These are phyloP conservation scores for Acanthamoeba castellanii DNA, from an alignment of 208 protist species.

Conservation along the genomic window DNA sequence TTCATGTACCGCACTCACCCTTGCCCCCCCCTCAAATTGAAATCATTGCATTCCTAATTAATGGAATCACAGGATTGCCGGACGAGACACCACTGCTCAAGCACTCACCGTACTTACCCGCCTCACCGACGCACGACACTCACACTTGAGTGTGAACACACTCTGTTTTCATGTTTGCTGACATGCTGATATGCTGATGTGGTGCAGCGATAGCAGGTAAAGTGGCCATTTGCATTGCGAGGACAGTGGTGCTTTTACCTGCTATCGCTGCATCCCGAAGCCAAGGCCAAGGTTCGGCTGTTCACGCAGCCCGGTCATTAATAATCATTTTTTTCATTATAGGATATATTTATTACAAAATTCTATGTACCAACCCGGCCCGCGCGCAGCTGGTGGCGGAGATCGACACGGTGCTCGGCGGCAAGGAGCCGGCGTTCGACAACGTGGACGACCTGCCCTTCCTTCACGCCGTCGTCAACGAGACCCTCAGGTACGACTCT, in stretches of 20 bases:
- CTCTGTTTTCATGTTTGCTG: not conserved
- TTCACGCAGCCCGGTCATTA: not conserved
- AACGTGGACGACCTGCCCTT: slow-evolving; percentile 30
- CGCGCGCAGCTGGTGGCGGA: slow-evolving; percentile 16
- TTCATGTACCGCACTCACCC: slow-evolving; percentile 47
- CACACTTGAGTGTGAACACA: not conserved
- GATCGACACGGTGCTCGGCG: not conserved
- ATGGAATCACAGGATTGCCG: slow-evolving; percentile 31
- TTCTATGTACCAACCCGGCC: no score
- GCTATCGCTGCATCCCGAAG: not conserved
- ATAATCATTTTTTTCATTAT: not conserved
- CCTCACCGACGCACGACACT: not conserved
- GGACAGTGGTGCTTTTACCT: slow-evolving; percentile 65
- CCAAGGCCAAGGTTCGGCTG: slow-evolving; percentile 15
- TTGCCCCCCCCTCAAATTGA: no score
- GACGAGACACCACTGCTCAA: slow-evolving; percentile 60
- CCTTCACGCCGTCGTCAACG: slow-evolving; percentile 54
- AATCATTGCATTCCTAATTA: not conserved
- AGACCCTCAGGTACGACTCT: slow-evolving; percentile 35
- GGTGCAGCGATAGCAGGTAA: no score
- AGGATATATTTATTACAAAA: no score
- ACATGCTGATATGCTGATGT: not conserved
- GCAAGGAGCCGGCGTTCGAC: not conserved
- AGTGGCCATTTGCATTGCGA: no score
- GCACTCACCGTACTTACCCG: not conserved